phyloP scores from a whole-genome alignment of 805 yeast species.

The Starmerella kuoi region DNA sequence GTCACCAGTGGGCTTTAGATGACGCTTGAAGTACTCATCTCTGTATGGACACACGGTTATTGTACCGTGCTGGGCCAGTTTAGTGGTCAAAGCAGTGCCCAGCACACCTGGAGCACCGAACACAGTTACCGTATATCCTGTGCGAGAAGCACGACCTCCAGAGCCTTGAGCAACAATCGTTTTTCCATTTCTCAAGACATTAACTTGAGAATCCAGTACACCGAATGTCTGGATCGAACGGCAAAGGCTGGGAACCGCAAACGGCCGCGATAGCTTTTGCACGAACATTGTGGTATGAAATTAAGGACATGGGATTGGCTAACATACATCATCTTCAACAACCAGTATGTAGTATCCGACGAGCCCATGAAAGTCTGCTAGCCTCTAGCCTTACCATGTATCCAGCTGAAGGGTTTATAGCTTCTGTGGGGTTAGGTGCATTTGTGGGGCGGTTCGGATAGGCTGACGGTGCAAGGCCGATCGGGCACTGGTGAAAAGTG shows the following conservation, averaged over 20 bases:
- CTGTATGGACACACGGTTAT: constrained; percentile 65
- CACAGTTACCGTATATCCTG: constrained; percentile 80
- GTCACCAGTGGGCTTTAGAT: constrained; percentile 72
- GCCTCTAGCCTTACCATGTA: no score
- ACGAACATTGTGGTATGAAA: constrained; percentile 1
- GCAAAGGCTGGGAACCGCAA: constrained; percentile 1
- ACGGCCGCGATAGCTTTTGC: constrained; percentile 1
- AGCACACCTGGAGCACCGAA: constrained; percentile 73
- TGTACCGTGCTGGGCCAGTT: constrained; percentile 74
- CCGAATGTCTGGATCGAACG: constrained; percentile 30
- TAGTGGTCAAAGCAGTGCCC: constrained; percentile 59
- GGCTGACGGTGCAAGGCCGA: no score
- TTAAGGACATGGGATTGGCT: constrained; percentile 6
- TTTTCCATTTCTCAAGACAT: constrained; percentile 62
- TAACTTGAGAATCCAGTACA: constrained; percentile 39
- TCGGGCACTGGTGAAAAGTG: no score
- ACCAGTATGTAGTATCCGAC: no score
- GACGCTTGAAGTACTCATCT: constrained; percentile 65
- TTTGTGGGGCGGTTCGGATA: no score
- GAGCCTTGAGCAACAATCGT: constrained; percentile 57
- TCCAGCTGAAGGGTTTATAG: no score
- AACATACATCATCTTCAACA: no score
- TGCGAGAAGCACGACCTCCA: constrained; percentile 71
- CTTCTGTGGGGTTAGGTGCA: no score
- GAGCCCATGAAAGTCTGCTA: no score